A percentile compares a stretch with the other conserved stretches of the same genome.
Evolutionary conservation across 78 protist genomes (phyloP).

Genomic region (Chrysochromulina parva): DNA sequence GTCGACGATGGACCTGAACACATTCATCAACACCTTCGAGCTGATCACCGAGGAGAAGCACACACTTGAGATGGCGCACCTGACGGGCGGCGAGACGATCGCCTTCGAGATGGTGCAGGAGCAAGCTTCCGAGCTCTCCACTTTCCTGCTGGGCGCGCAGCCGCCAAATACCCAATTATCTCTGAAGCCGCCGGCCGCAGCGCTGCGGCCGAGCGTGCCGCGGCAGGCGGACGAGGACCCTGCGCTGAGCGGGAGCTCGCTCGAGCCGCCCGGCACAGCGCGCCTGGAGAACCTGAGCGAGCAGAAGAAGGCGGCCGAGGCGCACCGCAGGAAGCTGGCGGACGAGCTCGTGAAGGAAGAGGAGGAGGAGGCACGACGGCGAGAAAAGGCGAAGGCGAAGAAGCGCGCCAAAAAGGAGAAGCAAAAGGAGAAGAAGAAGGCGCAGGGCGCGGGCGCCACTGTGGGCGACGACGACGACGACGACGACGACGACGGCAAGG

Average conservation of each 20-base stretch:
- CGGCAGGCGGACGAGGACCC: not conserved
- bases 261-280: not conserved
- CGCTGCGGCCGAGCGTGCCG: not conserved
- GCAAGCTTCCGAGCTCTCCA: not conserved
- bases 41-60: slow-evolving; percentile 14
- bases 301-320: not conserved
- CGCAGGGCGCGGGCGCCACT: not conserved
- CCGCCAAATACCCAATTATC: too few species aligned
- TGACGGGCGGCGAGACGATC: not conserved
- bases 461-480: not conserved
- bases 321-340: not conserved
- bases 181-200: not conserved
- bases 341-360: not conserved
- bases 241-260: not conserved
- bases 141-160: not conserved
- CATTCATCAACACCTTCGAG: slow-evolving; percentile 9
- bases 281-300: not conserved
- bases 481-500: not conserved
- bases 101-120: slow-evolving; percentile 5
- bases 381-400: not conserved
- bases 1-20: not conserved
- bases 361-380: not conserved
- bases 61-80: not conserved
- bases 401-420: not conserved
- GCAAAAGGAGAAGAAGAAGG: not conserved